Evolutionary conservation across 2,329 filamentous ascomycete genomes (phyloP).

Genomic region (Helotiales sp.): DNA sequence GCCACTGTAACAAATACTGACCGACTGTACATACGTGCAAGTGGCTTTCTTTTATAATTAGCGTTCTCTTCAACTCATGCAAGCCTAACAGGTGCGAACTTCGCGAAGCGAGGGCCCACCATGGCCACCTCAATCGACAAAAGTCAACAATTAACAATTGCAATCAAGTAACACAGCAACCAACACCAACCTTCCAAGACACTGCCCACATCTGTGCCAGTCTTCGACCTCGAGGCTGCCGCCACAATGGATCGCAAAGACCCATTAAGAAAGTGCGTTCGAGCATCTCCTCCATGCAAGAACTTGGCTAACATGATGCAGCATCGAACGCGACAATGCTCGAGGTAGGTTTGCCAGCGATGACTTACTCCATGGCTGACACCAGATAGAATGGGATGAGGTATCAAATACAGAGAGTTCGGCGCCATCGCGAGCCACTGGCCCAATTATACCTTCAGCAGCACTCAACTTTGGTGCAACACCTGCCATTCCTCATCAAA

Average conservation of each 20-base stretch:
- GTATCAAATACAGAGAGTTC: background rate
- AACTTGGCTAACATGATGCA: background rate
- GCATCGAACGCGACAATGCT: background rate
- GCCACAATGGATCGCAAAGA: background rate
- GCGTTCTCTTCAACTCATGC: background rate
- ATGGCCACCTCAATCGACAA: no score
- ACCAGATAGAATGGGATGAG: constrained; percentile 1
- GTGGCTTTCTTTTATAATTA: background rate
- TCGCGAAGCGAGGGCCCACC: background rate
- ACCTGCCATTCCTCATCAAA: no score
- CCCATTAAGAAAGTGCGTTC: background rate
- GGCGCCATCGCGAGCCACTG: background rate
- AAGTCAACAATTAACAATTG: background rate
- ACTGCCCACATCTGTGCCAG: no score
- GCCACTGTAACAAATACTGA: no score
- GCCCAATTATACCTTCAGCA: background rate
- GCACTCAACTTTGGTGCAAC: no score
- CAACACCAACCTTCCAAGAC: no score
- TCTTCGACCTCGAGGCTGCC: background rate
- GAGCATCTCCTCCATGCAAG: background rate
- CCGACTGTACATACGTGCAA: no score
- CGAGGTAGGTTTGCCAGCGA: background rate
- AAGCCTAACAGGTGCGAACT: background rate
- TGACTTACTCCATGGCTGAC: background rate
- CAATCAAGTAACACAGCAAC: no score